Conservation (phyloP, 1,284 basidiomycete genomes). For the Sanghuangporus sanghuang region DNA sequence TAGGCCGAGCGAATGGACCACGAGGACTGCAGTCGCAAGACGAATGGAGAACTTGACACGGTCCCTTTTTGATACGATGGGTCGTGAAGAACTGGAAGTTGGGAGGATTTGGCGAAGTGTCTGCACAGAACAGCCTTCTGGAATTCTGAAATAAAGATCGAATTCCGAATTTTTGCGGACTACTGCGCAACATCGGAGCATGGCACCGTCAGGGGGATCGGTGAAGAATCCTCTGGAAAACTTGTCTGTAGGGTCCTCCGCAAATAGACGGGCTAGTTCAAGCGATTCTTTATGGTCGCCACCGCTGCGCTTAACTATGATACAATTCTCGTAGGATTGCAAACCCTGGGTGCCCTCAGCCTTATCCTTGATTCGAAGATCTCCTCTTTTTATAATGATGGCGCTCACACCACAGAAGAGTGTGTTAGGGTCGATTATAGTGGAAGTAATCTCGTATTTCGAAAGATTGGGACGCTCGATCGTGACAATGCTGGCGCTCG, state of each 20-base stretch:
- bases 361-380: not conserved
- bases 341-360: not conserved
- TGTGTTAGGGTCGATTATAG: not conserved
- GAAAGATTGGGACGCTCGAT: not conserved
- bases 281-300: not conserved
- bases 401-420: not conserved
- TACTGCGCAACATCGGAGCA: not conserved
- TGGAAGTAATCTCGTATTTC: not conserved
- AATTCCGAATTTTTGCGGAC: not conserved
- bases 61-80: not conserved
- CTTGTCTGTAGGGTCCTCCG: not conserved
- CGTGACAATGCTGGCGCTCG: not conserved
- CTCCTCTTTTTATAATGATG: not conserved
- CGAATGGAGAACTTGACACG: not conserved
- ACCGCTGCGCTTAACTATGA: not conserved
- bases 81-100: not conserved
- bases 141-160: not conserved
- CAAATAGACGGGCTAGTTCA: not conserved
- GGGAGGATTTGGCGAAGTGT: not conserved
- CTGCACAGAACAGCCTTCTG: not conserved
- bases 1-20: slow-evolving; percentile 8
- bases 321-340: not conserved
- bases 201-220: not conserved
- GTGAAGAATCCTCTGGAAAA: not conserved
- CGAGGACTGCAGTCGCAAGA: slow-evolving; percentile 3